Conservation (phyloP, 306 rosid genomes). For the Quercus suber region DNA sequence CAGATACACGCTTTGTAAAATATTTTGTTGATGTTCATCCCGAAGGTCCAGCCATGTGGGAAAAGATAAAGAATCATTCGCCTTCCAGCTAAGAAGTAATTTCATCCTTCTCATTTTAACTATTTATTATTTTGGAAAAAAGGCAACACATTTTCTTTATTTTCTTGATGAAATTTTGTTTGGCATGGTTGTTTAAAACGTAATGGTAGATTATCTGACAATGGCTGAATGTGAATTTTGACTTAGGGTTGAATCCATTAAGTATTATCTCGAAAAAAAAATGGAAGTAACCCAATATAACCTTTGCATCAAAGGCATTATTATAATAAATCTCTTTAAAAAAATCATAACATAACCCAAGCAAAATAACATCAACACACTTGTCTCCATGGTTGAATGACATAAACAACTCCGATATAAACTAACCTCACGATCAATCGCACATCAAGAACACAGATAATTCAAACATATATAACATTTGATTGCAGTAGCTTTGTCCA, state of each 20-base stretch:
- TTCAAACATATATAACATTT: too few species aligned
- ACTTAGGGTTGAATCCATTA: background rate
- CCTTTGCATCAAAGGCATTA: too few species aligned
- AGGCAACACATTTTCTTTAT: background rate
- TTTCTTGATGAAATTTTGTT: background rate
- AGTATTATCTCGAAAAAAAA: too few species aligned
- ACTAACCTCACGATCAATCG: too few species aligned
- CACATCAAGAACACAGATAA: too few species aligned
- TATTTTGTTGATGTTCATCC: slow-evolving; percentile 67
- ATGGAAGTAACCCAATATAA: too few species aligned
- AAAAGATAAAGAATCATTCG: slow-evolving; percentile 33
- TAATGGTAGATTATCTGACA: background rate
- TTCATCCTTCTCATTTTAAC: background rate
- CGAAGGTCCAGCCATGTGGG: slow-evolving; percentile 65
- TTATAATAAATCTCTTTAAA: too few species aligned
- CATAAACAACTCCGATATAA: too few species aligned
- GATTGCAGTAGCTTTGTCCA: too few species aligned
- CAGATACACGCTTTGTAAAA: slow-evolving; percentile 53
- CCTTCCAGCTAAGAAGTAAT: slow-evolving; percentile 20
- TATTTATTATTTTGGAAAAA: background rate
- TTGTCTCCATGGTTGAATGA: too few species aligned
- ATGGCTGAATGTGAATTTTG: background rate
- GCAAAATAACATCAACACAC: too few species aligned
- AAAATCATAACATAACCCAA: too few species aligned
- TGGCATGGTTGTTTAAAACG: background rate